These are phyloP conservation scores for Porogramme epimiltina DNA, from an alignment of 1,284 basidiomycete species.

Conservation along the genomic window DNA sequence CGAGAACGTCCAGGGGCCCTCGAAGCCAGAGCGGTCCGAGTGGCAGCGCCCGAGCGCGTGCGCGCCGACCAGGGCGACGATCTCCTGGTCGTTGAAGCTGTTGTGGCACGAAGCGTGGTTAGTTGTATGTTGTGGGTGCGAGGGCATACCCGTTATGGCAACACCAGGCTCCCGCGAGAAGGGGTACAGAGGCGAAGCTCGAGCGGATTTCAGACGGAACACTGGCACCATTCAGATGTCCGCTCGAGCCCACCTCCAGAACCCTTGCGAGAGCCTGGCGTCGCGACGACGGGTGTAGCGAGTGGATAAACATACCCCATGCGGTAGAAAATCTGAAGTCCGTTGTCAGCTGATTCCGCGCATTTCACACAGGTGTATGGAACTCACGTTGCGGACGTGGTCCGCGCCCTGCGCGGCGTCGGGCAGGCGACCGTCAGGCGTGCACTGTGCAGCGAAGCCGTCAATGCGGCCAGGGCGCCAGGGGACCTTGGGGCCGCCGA, in stretches of 20 bases:
- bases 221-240: too few relatives aligned
- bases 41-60: constrained; percentile 97
- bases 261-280: too few relatives aligned
- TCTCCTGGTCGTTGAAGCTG: constrained; percentile 94
- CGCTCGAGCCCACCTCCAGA: too few relatives aligned
- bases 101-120: not conserved
- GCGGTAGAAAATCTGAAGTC: constrained; percentile 80
- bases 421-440: constrained; percentile 94
- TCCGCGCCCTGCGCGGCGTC: constrained; percentile 85
- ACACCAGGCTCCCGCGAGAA: too few relatives aligned
- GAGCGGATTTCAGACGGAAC: not conserved
- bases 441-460: constrained; percentile 73
- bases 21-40: constrained; percentile 80
- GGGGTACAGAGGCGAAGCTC: too few relatives aligned
- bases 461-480: constrained; percentile 92
- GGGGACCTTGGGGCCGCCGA: constrained; percentile 80
- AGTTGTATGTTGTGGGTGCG: not conserved
- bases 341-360: not conserved
- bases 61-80: constrained; percentile 92
- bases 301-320: constrained; percentile 75
- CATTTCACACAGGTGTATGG: not conserved
- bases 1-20: constrained; percentile 91
- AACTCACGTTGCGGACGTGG: constrained; percentile 77
- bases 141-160: not conserved
- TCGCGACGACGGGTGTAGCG: too few relatives aligned